Base-by-base conservation (phyloP, 495 filamentous ascomycete genomes). In the Hypomontagnella monticulosa region DNA sequence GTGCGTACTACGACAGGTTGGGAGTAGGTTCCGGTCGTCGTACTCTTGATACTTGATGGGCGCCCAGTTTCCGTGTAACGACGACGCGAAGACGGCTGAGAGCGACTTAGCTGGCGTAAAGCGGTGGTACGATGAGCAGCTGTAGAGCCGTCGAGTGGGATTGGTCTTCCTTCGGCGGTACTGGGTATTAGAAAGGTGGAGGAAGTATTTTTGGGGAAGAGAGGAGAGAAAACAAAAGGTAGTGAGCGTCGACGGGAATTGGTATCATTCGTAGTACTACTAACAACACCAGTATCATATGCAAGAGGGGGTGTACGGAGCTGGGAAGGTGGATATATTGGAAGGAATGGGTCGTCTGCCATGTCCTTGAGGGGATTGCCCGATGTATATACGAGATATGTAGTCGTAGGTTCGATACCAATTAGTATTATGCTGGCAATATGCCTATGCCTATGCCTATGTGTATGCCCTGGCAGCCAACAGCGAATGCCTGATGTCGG, bases 1-100 rank as follows among this genome's bases (percentile, higher is more conserved):
- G 83, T 86, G 34, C 82, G 76, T 15, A 86, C 84, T 37, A 86
- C 73, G n/a, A 86, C 81, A 1, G 84, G 84, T 56, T 83, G 80
- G 9, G 78, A 84, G 59, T 83, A 85, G 54, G 81, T 83, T 50
- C 72, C 81, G 69, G 76, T 83, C 60, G 80, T 74, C 56, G 82
- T 81, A 41, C 76, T 79, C 2, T 78, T 76, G 52, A 57, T 62
- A 20, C 47, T 58, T 1, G 63, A 49, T 19, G 66, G 59, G 18
- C 34, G 33, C n/a, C 57, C 56, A 41, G 75, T 76, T 66, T 79
- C 76, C 49, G 78, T 65, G 71, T 81, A 81, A 50, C 71, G 76
- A 67, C 75, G 78, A 20, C 77, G 71, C 14, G 66, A 69, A 0
- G 75, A 76, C 19, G 80, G 76, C 61, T 79, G 80, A 57, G 75